A percentile compares a stretch with the other conserved stretches of the same genome.
These are phyloP conservation scores for Leccinum subspadiceum DNA, from an alignment of 1,284 basidiomycete species.

Conservation along the genomic window DNA sequence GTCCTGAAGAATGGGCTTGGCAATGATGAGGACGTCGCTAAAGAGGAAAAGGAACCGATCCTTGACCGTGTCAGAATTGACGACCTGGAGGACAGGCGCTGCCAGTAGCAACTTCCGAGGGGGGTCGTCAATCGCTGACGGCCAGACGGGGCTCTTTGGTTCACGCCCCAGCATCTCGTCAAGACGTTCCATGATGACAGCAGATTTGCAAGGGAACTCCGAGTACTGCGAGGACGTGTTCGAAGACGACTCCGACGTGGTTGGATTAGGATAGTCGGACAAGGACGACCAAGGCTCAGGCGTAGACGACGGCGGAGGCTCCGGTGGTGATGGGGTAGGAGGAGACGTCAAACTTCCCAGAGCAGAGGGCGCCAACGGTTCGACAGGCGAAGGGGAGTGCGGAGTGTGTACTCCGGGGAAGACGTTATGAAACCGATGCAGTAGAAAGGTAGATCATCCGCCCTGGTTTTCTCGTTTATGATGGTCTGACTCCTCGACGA, in stretches of 20 bases:
- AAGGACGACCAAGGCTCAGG: slow-evolving; percentile 58
- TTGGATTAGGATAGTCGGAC: slow-evolving; percentile 37
- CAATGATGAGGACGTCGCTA: slow-evolving; percentile 88
- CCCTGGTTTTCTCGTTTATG: neutral
- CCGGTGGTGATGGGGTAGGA: slow-evolving; percentile 51
- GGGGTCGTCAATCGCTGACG: slow-evolving; percentile 76
- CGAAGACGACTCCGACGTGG: slow-evolving; percentile 48
- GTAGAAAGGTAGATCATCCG: too few species aligned
- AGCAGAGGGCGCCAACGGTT: slow-evolving; percentile 18
- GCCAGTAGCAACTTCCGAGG: slow-evolving; percentile 84
- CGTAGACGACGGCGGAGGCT: slow-evolving; percentile 60
- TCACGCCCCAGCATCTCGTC: slow-evolving; percentile 66
- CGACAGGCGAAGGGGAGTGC: slow-evolving; percentile 24
- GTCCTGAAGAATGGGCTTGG: slow-evolving; percentile 68
- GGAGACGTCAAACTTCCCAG: slow-evolving; percentile 30
- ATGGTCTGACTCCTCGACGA: slow-evolving; percentile 87
- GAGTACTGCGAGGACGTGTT: slow-evolving; percentile 48
- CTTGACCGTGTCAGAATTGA: slow-evolving; percentile 91
- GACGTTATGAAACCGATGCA: too few species aligned
- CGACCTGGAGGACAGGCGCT: slow-evolving; percentile 89
- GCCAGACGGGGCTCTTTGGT: slow-evolving; percentile 59
- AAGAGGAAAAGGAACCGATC: slow-evolving; percentile 96
- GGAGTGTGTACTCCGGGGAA: too few species aligned
- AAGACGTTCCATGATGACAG: slow-evolving; percentile 59
- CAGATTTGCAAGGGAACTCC: slow-evolving; percentile 37